A percentile compares a stretch with the other conserved stretches of the same genome.
Evolutionary conservation across 208 protist species (phyloP).

Genomic region (Tritrichomonas musculus): DNA sequence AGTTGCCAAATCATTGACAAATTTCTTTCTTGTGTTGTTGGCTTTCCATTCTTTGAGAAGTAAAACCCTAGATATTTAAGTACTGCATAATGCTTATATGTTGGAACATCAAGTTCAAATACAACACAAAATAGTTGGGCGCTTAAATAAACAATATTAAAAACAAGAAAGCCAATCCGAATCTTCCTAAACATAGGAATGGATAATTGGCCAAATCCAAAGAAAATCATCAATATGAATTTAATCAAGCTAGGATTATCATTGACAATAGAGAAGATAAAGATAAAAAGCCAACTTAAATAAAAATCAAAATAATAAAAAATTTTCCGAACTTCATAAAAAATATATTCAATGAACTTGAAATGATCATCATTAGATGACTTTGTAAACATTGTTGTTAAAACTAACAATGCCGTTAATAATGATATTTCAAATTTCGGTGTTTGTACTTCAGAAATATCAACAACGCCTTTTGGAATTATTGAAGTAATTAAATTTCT

Average conservation of each 20-base stretch:
- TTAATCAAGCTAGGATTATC: constrained; percentile 14
- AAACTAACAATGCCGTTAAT: background rate
- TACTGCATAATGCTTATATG: background rate
- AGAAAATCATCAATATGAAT: background rate
- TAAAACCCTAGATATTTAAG: background rate
- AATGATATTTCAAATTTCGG: background rate
- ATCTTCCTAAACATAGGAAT: background rate
- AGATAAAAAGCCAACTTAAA: background rate
- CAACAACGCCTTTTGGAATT: background rate
- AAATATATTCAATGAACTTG: background rate
- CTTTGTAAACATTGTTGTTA: background rate
- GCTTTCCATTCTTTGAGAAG: background rate
- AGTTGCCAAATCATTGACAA: background rate
- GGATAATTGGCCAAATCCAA: background rate
- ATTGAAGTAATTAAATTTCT: background rate
- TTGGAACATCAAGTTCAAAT: background rate
- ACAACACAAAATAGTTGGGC: background rate
- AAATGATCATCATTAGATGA: background rate
- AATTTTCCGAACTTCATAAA: background rate
- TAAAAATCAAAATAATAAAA: background rate
- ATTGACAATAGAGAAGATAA: background rate
- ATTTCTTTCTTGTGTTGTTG: background rate
- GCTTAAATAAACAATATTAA: background rate
- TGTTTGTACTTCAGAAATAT: background rate
- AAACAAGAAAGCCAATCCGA: background rate